Evolutionary conservation across 371 early-diverging fungal genomes (phyloP), one percentile per base, ranked within the genome.

Genomic region (Synchytrium microbalum): DNA sequence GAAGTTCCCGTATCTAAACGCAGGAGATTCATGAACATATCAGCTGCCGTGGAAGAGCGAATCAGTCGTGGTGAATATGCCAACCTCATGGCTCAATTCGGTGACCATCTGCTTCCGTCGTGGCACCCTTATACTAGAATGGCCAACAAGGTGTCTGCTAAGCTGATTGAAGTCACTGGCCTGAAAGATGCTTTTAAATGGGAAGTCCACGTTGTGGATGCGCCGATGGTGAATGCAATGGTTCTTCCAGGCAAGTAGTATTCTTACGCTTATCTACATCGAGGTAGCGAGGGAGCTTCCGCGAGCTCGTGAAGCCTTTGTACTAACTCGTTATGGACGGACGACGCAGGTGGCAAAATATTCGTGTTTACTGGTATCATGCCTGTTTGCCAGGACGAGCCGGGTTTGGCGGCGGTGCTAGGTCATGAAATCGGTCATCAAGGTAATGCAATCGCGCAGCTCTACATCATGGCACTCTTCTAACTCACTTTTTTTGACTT

Each of bases 301-400:
- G n/a, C 14, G 51, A 14, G 51, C 51, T 51, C n/a, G 13, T n/a
- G n/a, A 51, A 51, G 51, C n/a, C 51, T 51, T n/a, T n/a, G 51
- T 51, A 13, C 14, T 51, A 51, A 14, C n/a, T 51, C 13, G 13
- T 14, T 13, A 14, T 51, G 51, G 51, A 51, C n/a, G 14, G 51
- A 51, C 13, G n/a, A 51, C 3, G 28, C 54, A 67, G 70, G 91
- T 54, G 92, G 93, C 31, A 93, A 93, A 71, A 88, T 95, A 0
- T 95, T 93, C 82, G 94, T 93, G 19, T 93, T 95, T 69, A 88
- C 92, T 24, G 92, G 92, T 3, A 85, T 96, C 28, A 74, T 96
- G 2, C 89, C 90, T 0, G 75, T 95, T 46, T 85, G 85, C 0
- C 60, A 79, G 64, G 85, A 90, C 71, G 92, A 92, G 74, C 84